Conservation (phyloP, 345 rosid genomes). For the Bruguiera gymnorhiza region DNA sequence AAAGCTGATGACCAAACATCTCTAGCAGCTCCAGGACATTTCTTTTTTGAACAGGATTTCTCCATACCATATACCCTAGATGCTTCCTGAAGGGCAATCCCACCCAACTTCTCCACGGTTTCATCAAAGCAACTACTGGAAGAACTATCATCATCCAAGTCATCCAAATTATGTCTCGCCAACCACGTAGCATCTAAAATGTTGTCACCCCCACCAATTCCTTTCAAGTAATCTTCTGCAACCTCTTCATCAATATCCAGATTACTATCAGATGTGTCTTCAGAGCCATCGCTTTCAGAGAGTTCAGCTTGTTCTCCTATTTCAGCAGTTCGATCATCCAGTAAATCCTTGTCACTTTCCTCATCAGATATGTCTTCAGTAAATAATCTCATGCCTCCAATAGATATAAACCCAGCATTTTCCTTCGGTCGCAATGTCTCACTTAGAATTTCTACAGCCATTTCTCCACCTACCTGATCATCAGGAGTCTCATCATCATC, state of each 20-base stretch:
- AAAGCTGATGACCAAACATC: constrained; percentile 39
- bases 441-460: constrained; percentile 34
- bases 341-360: constrained; percentile 46
- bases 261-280: constrained; percentile 41
- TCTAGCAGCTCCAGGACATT: constrained; percentile 24
- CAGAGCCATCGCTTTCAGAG: constrained; percentile 49
- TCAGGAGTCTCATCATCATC: constrained; percentile 28
- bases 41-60: constrained; percentile 41
- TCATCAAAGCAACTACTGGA: constrained; percentile 45
- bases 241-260: constrained; percentile 72
- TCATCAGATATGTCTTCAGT: constrained; percentile 70
- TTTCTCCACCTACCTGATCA: constrained; percentile 24
- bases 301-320: constrained; percentile 31
- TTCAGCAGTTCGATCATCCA: constrained; percentile 44
- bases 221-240: constrained; percentile 83
- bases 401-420: constrained; percentile 72
- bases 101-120: constrained; percentile 57
- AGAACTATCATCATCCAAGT: constrained; percentile 49
- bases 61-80: constrained; percentile 69
- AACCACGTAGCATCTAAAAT: constrained; percentile 60
- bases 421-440: constrained; percentile 31
- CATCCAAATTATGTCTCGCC: constrained; percentile 42
- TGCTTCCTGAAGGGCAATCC: constrained; percentile 64
- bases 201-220: constrained; percentile 70
- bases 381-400: constrained; percentile 69